A percentile compares a stretch with the other conserved stretches of the same genome.
Conservation (phyloP, 208 protist species). For the Acanthamoeba divionensis region DNA sequence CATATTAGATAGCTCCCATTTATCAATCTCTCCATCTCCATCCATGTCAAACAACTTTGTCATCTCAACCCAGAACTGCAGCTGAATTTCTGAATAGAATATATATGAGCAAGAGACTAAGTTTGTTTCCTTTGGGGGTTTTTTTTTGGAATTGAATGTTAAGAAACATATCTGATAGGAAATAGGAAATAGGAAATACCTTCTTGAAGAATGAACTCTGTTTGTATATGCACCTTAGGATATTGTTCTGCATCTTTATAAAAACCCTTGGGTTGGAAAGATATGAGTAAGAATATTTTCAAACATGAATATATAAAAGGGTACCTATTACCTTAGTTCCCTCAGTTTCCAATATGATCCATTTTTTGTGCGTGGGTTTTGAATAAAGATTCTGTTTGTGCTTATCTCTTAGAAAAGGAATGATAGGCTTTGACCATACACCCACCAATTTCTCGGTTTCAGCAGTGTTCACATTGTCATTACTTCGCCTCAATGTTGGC, state of each 20-base stretch:
- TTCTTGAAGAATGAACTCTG: background rate
- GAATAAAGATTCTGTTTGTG: background rate
- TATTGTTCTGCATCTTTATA: background rate
- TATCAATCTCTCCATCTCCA: background rate
- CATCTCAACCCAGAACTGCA: background rate
- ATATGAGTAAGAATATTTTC: background rate
- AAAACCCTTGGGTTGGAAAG: background rate
- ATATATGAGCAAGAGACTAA: background rate
- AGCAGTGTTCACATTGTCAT: background rate
- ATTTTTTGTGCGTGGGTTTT: background rate
- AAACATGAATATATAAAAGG: background rate
- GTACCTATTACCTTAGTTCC: background rate
- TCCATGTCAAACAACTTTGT: background rate
- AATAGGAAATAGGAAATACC: background rate
- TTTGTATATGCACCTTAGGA: background rate
- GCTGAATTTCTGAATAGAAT: background rate
- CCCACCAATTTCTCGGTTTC: background rate
- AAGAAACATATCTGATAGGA: background rate
- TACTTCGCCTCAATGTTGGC: no score
- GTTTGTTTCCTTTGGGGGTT: no score
- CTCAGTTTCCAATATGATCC: background rate
- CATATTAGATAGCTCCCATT: background rate
- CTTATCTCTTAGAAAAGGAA: background rate
- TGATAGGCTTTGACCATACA: background rate
- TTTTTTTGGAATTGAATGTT: no score